phyloP scores from a whole-genome alignment of 495 filamentous ascomycete genomes.

The Venustampulla echinocandica region DNA sequence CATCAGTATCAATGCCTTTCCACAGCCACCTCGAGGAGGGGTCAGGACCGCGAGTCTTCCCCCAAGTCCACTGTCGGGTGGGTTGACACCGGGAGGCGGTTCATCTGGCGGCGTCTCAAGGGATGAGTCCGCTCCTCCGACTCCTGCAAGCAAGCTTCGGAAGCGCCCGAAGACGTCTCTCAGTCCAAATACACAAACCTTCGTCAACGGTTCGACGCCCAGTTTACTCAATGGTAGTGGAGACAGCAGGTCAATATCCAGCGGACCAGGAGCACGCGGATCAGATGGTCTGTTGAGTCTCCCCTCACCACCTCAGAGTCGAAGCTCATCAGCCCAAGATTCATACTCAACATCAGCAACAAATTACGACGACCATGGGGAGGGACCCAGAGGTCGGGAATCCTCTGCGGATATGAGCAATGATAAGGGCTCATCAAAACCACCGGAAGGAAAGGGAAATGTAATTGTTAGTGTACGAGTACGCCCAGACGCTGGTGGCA shows the following conservation, averaged over 20 bases:
- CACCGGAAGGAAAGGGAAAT: conserved; percentile 73
- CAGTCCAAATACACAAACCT: conserved; percentile 33
- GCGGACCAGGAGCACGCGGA: conserved; percentile 46
- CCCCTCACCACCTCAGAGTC: conserved; percentile 74
- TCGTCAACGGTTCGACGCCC: conserved; percentile 48
- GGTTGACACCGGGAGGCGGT: conserved; percentile 13
- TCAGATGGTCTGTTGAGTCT: conserved; percentile 63
- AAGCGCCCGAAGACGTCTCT: conserved; percentile 32
- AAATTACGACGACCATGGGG: conserved; percentile 66
- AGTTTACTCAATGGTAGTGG: conserved; percentile 73
- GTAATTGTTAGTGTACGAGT: conserved; percentile 94
- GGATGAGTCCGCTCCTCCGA: conserved; percentile 16
- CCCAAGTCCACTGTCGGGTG: conserved; percentile 49
- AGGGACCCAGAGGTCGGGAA: conserved; percentile 36
- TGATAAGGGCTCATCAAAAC: conserved; percentile 38
- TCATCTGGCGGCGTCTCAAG: conserved; percentile 22
- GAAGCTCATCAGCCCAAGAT: conserved; percentile 80
- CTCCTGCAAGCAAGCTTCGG: conserved; percentile 30
- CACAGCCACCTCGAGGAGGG: conserved; percentile 68
- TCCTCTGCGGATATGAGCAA: conserved; percentile 29
- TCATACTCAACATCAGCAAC: conserved; percentile 88
- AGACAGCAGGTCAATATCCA: conserved; percentile 62
- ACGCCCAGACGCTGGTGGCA: conserved; percentile 63
- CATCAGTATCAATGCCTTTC: conserved; percentile 85
- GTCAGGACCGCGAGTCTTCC: conserved; percentile 46